Evolutionary conservation across 2,329 filamentous ascomycete species (phyloP).

Genomic region (Phyllosticta citriasiana): DNA sequence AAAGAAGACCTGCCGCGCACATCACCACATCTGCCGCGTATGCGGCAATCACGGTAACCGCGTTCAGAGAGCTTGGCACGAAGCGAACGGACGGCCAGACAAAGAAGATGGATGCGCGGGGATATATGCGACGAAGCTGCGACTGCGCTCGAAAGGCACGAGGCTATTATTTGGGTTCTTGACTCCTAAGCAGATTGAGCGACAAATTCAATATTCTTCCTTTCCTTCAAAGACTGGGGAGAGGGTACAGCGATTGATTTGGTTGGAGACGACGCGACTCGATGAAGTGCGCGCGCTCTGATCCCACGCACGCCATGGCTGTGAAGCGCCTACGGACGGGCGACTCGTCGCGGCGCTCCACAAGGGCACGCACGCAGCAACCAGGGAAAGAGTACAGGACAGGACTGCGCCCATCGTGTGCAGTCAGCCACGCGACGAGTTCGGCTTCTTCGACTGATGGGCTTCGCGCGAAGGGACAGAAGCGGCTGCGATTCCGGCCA

Average conservation of each 20-base stretch:
- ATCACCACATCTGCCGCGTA: background rate
- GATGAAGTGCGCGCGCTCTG: background rate
- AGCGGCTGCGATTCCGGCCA: background rate
- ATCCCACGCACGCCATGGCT: background rate
- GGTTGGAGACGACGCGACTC: too few species aligned
- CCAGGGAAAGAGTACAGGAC: background rate
- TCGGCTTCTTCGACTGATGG: background rate
- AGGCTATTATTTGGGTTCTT: too few species aligned
- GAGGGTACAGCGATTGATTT: too few species aligned
- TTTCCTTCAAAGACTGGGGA: background rate
- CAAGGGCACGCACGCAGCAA: background rate
- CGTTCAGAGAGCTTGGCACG: background rate
- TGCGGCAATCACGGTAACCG: background rate
- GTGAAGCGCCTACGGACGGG: background rate
- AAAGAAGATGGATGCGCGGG: background rate
- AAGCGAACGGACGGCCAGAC: background rate
- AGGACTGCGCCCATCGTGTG: background rate
- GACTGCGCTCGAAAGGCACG: too few species aligned
- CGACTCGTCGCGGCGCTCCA: background rate
- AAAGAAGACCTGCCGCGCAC: background rate
- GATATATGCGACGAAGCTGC: background rate
- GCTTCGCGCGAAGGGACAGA: background rate
- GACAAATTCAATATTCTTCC: background rate
- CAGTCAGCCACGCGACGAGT: background rate
- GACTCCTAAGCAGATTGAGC: background rate